Evolutionary conservation across 2,329 filamentous ascomycete species (phyloP).

Genomic region (Fusarium sp.): DNA sequence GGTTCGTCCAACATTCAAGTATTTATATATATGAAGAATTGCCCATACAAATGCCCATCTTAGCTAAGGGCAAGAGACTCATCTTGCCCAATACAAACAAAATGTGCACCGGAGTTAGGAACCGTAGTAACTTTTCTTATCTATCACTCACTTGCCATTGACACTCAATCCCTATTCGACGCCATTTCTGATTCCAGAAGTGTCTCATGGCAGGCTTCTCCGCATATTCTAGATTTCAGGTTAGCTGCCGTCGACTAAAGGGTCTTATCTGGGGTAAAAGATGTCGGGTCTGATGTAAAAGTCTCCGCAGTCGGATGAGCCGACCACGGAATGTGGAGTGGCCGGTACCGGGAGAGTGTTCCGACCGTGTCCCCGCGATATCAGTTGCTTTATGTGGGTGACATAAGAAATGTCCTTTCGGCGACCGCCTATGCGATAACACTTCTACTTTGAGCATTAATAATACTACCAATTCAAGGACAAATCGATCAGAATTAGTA

Average conservation of each 20-base stretch:
- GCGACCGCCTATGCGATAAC: no score
- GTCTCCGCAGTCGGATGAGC: background rate
- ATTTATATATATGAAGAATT: background rate
- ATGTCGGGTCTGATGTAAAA: background rate
- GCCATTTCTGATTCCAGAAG: background rate
- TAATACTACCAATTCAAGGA: no score
- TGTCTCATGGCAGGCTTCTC: background rate
- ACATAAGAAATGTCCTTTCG: no score
- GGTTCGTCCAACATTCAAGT: background rate
- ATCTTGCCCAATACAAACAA: background rate
- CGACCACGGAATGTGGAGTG: background rate
- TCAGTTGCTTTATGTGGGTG: background rate
- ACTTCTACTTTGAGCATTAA: no score
- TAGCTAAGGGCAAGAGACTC: no score
- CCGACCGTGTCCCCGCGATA: constrained; percentile 3
- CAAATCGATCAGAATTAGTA: no score
- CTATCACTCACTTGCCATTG: background rate
- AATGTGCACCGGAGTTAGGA: background rate
- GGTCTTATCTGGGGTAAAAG: background rate
- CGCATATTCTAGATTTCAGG: background rate
- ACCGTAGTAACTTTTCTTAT: background rate
- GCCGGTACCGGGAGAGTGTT: background rate
- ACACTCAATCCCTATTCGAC: background rate
- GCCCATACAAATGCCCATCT: no score
- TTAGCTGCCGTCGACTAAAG: background rate